Base-by-base conservation (phyloP, 345 rosid species). In the Kernera saxatilis region DNA sequence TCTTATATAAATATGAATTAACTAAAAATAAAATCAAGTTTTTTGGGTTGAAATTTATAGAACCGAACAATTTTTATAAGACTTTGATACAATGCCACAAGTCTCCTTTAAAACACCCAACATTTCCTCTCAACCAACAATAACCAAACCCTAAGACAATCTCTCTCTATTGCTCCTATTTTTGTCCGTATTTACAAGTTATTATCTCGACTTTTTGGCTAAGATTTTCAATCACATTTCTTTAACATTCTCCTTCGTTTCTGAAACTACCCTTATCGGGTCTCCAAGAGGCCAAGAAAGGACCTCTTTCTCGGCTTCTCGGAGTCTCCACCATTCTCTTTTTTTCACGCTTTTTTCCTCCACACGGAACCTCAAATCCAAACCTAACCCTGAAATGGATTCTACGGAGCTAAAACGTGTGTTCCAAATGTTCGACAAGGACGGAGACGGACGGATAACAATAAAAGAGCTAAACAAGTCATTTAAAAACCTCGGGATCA, bases 341-440 rank as follows among this genome's bases (percentile, higher is more conserved):
- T 21, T 58, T 50, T 64, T 35, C 19, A 13, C 54, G 17, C 55
- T 72, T 60, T 23, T 70, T 61, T 75, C 51, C 30, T 52, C 57
- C 51, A 68, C 43, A 67, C 30, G 64, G 6, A 51, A 57, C 39
- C 55, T 30, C 43, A 17, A 67, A 67, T 52, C 29, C 36, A 59
- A 35, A 43, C 67, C 73, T 35, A 75, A 5, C 67, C 22, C 60
- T 39, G 17, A 25, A 72, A 88, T 84, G 93, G 86, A 83, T 21
- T 15, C 80, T 0, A 14, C 76, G 0, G 98, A 90, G 81, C 77
- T 90, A 15, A 69, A 78, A 32, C 79, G 84, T 17, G 86, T 90
- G 10, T 90, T 93, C 74, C 86, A 87, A 56, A 81, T 84, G 85
- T 93, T 93, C 43, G 98, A 93, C 61, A 80, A 81, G 44, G 87